phyloP scores from a whole-genome alignment of 257 asterid genomes.

The Solanum pennellii region DNA sequence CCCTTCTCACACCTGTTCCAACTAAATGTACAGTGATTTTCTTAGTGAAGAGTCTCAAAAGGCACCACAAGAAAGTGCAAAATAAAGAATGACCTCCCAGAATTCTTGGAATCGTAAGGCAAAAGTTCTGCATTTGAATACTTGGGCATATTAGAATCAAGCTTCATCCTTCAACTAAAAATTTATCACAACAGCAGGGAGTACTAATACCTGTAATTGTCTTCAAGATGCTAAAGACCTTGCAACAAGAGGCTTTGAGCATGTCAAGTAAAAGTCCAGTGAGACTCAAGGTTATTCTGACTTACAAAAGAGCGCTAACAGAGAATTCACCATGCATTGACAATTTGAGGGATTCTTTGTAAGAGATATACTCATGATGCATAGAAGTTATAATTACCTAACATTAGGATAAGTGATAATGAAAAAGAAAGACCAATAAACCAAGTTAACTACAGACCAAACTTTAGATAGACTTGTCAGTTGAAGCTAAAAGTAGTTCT shows the following conservation, averaged over 20 bases:
- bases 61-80: background rate
- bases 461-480: background rate
- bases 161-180: background rate
- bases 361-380: background rate
- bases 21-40: background rate
- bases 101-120: background rate
- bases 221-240: background rate
- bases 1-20: background rate
- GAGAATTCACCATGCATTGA: background rate
- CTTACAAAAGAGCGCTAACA: background rate
- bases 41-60: background rate
- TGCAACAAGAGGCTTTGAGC: background rate
- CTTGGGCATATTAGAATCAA: background rate
- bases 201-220: background rate
- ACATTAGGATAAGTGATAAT: background rate
- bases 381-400: background rate
- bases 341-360: background rate
- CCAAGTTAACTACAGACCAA: background rate
- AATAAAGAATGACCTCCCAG: background rate
- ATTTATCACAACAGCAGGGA: background rate
- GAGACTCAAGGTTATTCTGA: background rate
- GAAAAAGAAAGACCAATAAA: background rate
- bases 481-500: background rate
- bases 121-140: background rate
- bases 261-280: background rate